Conservation (phyloP, 2,329 filamentous ascomycete genomes). For the Lizonia empirigonia region DNA sequence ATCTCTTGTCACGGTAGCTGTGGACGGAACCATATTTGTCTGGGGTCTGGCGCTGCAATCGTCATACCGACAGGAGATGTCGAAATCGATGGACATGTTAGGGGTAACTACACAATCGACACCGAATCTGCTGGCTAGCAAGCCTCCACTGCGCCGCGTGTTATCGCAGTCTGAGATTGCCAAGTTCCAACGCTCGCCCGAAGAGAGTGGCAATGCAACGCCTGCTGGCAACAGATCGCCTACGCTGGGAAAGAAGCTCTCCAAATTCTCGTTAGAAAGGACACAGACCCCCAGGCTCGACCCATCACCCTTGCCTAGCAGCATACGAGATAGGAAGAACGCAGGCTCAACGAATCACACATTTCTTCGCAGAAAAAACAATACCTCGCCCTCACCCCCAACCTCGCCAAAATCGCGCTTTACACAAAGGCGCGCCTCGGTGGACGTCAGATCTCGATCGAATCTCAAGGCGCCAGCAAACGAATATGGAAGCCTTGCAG, state of each 20-base stretch:
- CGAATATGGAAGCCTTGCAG: conserved; percentile 44
- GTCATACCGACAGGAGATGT: conserved; percentile 38
- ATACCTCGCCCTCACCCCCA: conserved; percentile 53
- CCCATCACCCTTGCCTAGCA: conserved; percentile 43
- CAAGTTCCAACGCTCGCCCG: conserved; percentile 68
- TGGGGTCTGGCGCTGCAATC: conserved; percentile 48
- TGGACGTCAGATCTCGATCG: conserved; percentile 57
- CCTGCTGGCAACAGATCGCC: conserved; percentile 55
- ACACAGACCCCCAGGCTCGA: conserved; percentile 54
- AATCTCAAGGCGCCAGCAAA: conserved; percentile 44
- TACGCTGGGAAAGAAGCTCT: conserved; percentile 61
- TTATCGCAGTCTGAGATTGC: conserved; percentile 86
- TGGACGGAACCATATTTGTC: conserved; percentile 58
- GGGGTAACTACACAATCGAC: conserved; percentile 39
- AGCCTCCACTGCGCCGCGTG: conserved; percentile 80
- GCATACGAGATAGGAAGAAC: conserved; percentile 28
- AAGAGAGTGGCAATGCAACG: conserved; percentile 44
- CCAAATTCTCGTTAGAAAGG: conserved; percentile 54
- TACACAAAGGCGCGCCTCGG: conserved; percentile 53
- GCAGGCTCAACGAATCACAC: conserved; percentile 20
- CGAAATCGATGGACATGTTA: conserved; percentile 47
- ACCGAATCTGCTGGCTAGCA: conserved; percentile 47
- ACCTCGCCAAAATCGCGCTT: conserved; percentile 45
- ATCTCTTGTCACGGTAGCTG: conserved; percentile 55
- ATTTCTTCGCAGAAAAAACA: conserved; percentile 35